Evolutionary conservation across 352 stramenopile genomes (phyloP).

Genomic region (Ophiocytium majus): DNA sequence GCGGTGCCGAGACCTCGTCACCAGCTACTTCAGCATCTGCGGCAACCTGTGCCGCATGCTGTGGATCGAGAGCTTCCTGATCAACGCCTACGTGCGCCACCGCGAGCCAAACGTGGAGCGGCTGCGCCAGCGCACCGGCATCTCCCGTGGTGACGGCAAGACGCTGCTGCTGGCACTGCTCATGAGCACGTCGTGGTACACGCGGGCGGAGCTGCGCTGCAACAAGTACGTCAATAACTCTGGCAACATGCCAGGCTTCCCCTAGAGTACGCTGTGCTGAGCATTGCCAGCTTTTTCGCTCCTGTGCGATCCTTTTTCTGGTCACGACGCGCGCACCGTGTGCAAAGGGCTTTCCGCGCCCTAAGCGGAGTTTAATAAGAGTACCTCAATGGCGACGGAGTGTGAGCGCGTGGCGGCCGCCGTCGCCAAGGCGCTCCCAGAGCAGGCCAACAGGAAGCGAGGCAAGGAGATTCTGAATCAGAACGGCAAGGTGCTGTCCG

Average conservation of each 20-base stretch:
- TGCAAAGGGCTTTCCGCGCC: too few species aligned
- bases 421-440: background rate
- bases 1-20: background rate
- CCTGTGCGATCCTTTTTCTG: too few species aligned
- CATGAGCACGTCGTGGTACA: background rate
- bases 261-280: too few species aligned
- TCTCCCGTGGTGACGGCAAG: background rate
- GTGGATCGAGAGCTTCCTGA: background rate
- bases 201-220: background rate
- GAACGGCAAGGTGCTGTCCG: background rate
- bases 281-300: too few species aligned
- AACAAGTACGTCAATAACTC: background rate
- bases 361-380: too few species aligned
- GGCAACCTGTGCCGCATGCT: background rate
- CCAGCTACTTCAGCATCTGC: background rate
- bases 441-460: background rate
- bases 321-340: too few species aligned
- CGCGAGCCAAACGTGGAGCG: background rate
- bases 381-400: too few species aligned
- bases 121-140: background rate
- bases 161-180: background rate
- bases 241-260: too few species aligned
- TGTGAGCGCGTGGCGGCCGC: background rate
- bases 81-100: background rate
- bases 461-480: background rate